phyloP scores from a whole-genome alignment of 2,329 filamentous ascomycete genomes.

The Chaetomiaceae sp. region DNA sequence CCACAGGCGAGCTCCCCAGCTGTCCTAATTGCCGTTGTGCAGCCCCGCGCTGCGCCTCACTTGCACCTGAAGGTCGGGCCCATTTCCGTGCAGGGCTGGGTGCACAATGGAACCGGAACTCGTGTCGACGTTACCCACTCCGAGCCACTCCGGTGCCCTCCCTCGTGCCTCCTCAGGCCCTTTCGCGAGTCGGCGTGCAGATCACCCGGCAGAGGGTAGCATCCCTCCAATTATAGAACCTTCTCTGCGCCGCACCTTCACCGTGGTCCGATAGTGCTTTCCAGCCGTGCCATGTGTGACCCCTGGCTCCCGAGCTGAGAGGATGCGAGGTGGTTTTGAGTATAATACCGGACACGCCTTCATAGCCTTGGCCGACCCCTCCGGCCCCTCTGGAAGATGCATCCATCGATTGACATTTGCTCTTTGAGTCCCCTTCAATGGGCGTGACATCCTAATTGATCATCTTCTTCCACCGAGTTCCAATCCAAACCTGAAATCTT shows the following conservation, averaged over 20 bases:
- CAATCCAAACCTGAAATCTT: neutral
- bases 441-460: neutral
- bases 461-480: neutral
- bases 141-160: neutral
- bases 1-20: neutral
- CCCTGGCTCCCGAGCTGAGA: neutral
- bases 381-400: neutral
- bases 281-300: neutral
- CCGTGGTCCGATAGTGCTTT: neutral
- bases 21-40: neutral
- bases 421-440: neutral
- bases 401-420: neutral
- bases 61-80: neutral
- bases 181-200: neutral
- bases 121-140: no score
- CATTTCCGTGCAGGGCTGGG: no score
- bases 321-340: neutral
- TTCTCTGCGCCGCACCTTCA: neutral
- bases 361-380: neutral
- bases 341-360: neutral
- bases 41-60: slow-evolving; percentile 12
- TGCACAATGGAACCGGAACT: no score
- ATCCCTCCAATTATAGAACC: slow-evolving; percentile 13
- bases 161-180: no score
- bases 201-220: neutral